Evolutionary conservation across 345 rosid genomes (phyloP), one percentile per base, ranked within the genome.

Genomic region (Bruguiera gymnorhiza): DNA sequence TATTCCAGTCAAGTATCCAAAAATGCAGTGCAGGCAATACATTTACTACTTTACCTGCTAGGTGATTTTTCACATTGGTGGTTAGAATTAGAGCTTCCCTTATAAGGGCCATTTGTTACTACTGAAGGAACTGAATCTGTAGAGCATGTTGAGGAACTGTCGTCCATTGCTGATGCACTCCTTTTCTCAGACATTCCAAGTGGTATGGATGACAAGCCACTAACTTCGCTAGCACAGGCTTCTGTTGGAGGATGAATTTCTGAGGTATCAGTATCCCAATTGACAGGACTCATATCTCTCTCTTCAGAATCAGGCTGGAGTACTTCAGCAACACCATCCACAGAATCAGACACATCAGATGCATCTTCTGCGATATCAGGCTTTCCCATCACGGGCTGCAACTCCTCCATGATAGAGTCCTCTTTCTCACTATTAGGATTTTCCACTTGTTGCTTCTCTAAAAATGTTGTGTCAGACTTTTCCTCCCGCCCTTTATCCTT

Each of bases 101-200:
- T 89, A 67, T 78, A 78, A 32, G 88, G 81, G 26, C 89, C 91
- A 82, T 80, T 85, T 73, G 79, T 81, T 59, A 83, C 86, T 65
- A 81, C 83, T 9, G 95, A 83, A 53, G 83, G 95, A 55, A 88
- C 81, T 0, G 95, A 91, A 67, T 94, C 96, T 10, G 89, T 86
- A 26, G 97, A 91, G 76, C 96, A 91, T 1, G 97, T 87, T 62
- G 97, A 91, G 53, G 99, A 95, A 83, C 96, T 95, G 82, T 95
- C 99, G 84, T 95, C 96, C 86, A 88, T 81, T 43, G 71, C 73
- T 58, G 82, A 84, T 32, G 81, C 83, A 71, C 74, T 83, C 76
- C 82, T 84, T 70, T 85, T 90, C 63, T 92, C 97, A 55, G 79
- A 58, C 66, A 70, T 68, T 70, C 88, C 98, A 73, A 86, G 85